Percentiles rank a stretch among this genome's conserved stretches.
phyloP scores from a whole-genome alignment of 768 basidiomycete species.

The Clitopilus passeckerianus region DNA sequence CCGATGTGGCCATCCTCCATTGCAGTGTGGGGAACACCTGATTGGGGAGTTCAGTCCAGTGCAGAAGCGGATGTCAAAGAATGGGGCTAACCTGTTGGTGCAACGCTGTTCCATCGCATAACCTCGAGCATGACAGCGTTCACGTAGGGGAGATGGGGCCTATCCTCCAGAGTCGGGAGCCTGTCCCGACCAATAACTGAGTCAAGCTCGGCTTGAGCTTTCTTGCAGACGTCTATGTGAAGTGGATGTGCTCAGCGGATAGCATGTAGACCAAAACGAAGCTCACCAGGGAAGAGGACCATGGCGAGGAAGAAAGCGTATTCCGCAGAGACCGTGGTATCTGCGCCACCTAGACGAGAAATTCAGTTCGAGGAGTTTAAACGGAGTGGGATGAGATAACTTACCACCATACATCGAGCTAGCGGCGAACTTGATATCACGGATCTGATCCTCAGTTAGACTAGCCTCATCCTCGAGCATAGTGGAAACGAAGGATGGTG shows the following conservation, averaged over 20 bases:
- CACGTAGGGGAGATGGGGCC: constrained; percentile 43
- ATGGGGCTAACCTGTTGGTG: constrained; percentile 30
- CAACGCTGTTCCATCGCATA: constrained; percentile 43
- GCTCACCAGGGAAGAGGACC: constrained; percentile 30
- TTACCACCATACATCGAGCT: constrained; percentile 42
- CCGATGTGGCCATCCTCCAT: constrained; percentile 36
- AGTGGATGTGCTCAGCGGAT: background rate
- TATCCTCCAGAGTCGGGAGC: constrained; percentile 35
- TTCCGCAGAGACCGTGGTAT: constrained; percentile 42
- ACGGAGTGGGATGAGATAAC: constrained; percentile 4
- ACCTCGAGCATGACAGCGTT: constrained; percentile 40
- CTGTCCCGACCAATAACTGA: constrained; percentile 30
- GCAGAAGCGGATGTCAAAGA: background rate
- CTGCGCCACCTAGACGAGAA: constrained; percentile 34
- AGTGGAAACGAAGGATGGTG: constrained; percentile 37
- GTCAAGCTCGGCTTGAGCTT: constrained; percentile 50
- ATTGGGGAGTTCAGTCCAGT: background rate
- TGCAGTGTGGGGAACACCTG: constrained; percentile 41
- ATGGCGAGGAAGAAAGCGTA: constrained; percentile 47
- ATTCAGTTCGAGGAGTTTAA: background rate
- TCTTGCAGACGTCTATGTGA: constrained; percentile 39
- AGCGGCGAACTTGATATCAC: constrained; percentile 36
- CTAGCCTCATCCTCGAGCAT: constrained; percentile 30
- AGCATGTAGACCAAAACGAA: background rate
- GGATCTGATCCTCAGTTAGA: constrained; percentile 25